Percentiles rank a stretch among this genome's conserved stretches.
Evolutionary conservation across 1,284 basidiomycete genomes (phyloP).

Genomic region (Sphagnurus paluster): DNA sequence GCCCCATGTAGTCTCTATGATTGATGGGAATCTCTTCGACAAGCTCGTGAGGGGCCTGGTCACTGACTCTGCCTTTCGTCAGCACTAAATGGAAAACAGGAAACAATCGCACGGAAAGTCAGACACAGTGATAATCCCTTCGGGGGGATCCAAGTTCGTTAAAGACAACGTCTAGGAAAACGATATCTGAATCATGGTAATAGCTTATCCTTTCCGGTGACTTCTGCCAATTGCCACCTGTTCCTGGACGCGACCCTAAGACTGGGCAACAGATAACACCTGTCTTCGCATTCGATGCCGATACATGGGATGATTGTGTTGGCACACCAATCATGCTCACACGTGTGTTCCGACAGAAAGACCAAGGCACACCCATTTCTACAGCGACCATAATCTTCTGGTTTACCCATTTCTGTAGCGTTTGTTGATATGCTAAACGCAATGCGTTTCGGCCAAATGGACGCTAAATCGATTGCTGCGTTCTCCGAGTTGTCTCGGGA

Average conservation of each 20-base stretch:
- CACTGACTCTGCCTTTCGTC: background rate
- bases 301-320: slow-evolving; percentile 65
- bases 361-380: slow-evolving; percentile 45
- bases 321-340: slow-evolving; percentile 59
- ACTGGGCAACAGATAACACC: slow-evolving; percentile 39
- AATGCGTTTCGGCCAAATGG: slow-evolving; percentile 83
- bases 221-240: slow-evolving; percentile 93
- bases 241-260: slow-evolving; percentile 45
- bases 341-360: slow-evolving; percentile 65
- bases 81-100: slow-evolving; percentile 18
- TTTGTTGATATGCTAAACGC: slow-evolving; percentile 92
- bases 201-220: slow-evolving; percentile 85
- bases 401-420: slow-evolving; percentile 40
- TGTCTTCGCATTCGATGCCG: slow-evolving; percentile 84
- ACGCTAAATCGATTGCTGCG: slow-evolving; percentile 51
- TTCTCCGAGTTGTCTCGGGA: slow-evolving; percentile 65
- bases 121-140: slow-evolving; percentile 68
- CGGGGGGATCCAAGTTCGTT: slow-evolving; percentile 83
- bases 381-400: background rate
- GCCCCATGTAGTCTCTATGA: slow-evolving; percentile 79
- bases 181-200: slow-evolving; percentile 26
- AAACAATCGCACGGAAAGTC: slow-evolving; percentile 60
- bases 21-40: slow-evolving; percentile 86
- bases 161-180: background rate
- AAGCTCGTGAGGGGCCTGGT: slow-evolving; percentile 54